phyloP scores from a whole-genome alignment of 176 grass and related monocot species.

The Avena insularis region DNA sequence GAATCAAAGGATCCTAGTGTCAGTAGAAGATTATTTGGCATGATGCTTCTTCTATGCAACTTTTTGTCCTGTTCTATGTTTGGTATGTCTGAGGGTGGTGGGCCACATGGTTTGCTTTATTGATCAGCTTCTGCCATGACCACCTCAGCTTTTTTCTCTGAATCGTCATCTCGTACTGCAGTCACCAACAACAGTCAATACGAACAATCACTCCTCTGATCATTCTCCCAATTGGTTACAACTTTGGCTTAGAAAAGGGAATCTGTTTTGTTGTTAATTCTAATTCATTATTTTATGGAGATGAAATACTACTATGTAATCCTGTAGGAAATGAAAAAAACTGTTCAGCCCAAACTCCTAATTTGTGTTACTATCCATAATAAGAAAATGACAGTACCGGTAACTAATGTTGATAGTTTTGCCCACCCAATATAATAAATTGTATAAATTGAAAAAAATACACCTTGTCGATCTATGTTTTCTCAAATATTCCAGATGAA shows the following conservation, averaged over 20 bases:
- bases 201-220: neutral
- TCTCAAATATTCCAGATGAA: neutral
- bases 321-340: neutral
- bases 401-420: neutral
- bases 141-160: neutral
- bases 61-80: conserved; percentile 3
- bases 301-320: neutral
- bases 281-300: neutral
- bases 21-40: neutral
- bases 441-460: neutral
- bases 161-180: neutral
- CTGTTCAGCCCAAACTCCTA: neutral
- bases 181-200: neutral
- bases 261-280: neutral
- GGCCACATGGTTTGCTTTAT: neutral
- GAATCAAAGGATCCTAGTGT: too few species aligned
- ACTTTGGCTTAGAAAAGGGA: neutral
- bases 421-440: conserved; percentile 12
- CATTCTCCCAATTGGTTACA: neutral
- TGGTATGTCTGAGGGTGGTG: too few species aligned
- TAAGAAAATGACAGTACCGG: neutral
- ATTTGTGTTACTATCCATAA: neutral
- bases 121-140: neutral
- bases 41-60: neutral
- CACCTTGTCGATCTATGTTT: neutral